Conservation (phyloP, 2,329 filamentous ascomycete genomes). For the Alternaria ethzedia region DNA sequence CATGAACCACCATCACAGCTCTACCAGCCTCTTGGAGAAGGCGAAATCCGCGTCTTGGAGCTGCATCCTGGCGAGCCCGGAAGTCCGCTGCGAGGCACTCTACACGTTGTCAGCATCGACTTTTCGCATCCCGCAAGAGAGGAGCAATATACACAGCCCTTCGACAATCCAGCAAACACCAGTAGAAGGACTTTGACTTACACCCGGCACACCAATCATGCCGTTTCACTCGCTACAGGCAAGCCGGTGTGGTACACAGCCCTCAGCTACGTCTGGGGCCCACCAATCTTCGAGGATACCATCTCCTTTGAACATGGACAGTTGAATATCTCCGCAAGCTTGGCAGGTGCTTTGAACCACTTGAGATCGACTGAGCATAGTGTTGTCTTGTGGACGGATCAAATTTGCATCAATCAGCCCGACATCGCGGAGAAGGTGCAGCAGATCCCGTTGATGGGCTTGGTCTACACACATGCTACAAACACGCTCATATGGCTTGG, state of each 20-base stretch:
- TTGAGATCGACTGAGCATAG: constrained; percentile 22
- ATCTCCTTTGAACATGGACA: constrained; percentile 11
- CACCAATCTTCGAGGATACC: constrained; percentile 20
- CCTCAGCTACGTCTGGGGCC: constrained; percentile 32
- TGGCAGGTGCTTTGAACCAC: constrained; percentile 23
- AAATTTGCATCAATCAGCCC: constrained; percentile 22
- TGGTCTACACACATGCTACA: constrained; percentile 32
- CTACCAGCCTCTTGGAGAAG: constrained; percentile 11
- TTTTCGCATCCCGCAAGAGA: constrained; percentile 23
- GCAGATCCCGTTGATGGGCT: constrained; percentile 34
- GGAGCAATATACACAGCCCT: background rate
- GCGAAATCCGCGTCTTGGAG: constrained; percentile 33
- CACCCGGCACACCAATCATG: constrained; percentile 25
- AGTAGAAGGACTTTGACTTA: constrained; percentile 3
- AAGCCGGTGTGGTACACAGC: constrained; percentile 31
- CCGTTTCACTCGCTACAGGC: constrained; percentile 17
- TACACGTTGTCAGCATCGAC: constrained; percentile 28
- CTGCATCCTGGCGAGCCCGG: constrained; percentile 17
- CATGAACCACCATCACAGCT: background rate
- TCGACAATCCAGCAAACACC: background rate
- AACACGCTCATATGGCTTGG: constrained; percentile 40
- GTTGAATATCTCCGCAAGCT: constrained; percentile 23
- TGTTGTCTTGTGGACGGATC: constrained; percentile 34
- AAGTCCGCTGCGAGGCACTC: constrained; percentile 9
- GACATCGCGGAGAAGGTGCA: constrained; percentile 28